Evolutionary conservation across 2,329 filamentous ascomycete species (phyloP), one percentile per base, ranked within the genome.

Genomic region (Aspergillus quadrilineatus): DNA sequence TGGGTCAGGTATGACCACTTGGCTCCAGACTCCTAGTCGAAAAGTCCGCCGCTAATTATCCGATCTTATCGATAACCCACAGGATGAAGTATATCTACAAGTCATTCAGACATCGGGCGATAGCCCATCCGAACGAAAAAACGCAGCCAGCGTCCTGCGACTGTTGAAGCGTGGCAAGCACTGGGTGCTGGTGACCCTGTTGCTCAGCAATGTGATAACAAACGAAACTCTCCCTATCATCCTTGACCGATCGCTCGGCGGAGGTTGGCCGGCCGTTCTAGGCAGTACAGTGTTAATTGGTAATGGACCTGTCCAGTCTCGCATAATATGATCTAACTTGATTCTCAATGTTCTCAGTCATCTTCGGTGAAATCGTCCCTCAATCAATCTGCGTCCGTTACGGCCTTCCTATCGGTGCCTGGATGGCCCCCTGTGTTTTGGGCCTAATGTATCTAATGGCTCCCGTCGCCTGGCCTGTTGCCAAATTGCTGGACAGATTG

Each of bases 181-280:
- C 75, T 99, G 94, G 94, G 93, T 99, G 17, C 80, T 99, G 56
- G 94, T 99, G 53, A 97, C 94, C 2, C 79, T 99, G 28, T 83
- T 99, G 6, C 80, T 99, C 55, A 92, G 92, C 73, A 99, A 99
- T 73, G 94, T 99, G 69, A 95, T 99, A 67, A 96, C 95, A 63
- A 97, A 99, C 74, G 94, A 97, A 77, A 95, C 93, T 2, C 80
- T 97, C 12, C 94, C 94, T 29, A 96, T 99, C 60, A 90, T 99
- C 9, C 83, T 99, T 50, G 94, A 99, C 75, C 83, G 94, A 55
- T 96, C 92, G 55, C 84, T 99, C 15, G 94, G 94, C 30, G 94
- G 94, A 63, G 94, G 94, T 62, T 92, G 95, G 80, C 92, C 93
- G 59, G 94, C 94, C 59, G 91, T 97, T 22, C 82, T 97, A 51